Evolutionary conservation across 2,329 filamentous ascomycete species (phyloP), one percentile per base, ranked within the genome.

Genomic region (Fusarium pininemorale): DNA sequence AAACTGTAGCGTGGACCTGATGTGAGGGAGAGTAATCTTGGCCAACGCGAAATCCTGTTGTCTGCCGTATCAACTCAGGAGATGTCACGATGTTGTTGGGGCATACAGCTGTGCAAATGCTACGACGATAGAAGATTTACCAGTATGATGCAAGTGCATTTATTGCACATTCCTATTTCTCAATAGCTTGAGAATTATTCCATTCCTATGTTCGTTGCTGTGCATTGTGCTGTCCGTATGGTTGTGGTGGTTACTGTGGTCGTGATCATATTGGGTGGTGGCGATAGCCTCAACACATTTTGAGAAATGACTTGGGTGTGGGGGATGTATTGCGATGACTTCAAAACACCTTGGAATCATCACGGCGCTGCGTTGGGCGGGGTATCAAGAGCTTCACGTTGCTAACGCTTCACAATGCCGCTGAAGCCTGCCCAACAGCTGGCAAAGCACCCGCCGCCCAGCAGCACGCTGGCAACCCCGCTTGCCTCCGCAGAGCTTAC

Each of bases 271-370:
- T 63, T 60, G 18, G 45, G 20, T 72, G 57, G 42, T 59, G 64
- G 26, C 58, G 69, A 57, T 56, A 48, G 26, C 60, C 24, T 69
- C 62, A 71, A 55, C 28, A 18, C 14, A 14, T 38, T 35, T 28
- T n/a, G 30, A 48, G 42, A 59, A 41, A 44, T 56, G 26, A 55
- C 28, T 56, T 54, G 30, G 32, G n/a, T 50, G 42, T 15, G 48
- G 22, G 24, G 28, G 22, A 38, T 24, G 12, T n/a, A 57, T 50
- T 11, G 15, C 30, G 56, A 61, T 56, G 51, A 54, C 61, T 47
- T 63, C 63, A 51, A 66, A 74, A 72, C 73, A 76, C 69, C 47
- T 30, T 9, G 15, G 9, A 59, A 75, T 55, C 26, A 58, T 67
- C 69, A 39, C 24, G 30, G 47, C 24, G 58, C n/a, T 18, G 18